These are phyloP conservation scores for Stropharia rugosoannulata DNA, from an alignment of 768 basidiomycete species.

Conservation along the genomic window DNA sequence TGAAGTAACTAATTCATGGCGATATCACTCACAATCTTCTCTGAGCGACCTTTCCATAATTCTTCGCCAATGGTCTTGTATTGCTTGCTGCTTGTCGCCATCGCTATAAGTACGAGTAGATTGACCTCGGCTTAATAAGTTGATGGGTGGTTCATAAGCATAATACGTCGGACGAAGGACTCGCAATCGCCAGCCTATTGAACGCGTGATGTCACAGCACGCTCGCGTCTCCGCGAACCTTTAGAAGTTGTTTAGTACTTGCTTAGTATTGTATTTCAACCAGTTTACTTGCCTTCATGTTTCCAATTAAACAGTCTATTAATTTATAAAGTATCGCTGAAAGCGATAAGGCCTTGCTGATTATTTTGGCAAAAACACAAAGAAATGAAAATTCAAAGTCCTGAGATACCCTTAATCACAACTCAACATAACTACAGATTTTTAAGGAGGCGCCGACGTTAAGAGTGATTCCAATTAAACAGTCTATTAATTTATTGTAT, in stretches of 20 bases:
- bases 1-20: neutral
- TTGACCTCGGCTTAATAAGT: constrained; percentile 5
- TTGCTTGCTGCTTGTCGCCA: constrained; percentile 79
- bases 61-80: constrained; percentile 92
- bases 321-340: too few relatives aligned
- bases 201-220: constrained; percentile 28
- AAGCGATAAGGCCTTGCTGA: too few relatives aligned
- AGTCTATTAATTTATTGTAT: neutral
- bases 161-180: neutral
- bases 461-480: too few relatives aligned
- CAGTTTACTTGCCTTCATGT: neutral
- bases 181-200: too few relatives aligned
- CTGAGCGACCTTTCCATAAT: constrained; percentile 90
- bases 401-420: too few relatives aligned
- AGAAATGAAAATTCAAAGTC: too few relatives aligned
- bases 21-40: constrained; percentile 79
- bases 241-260: too few relatives aligned
- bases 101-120: constrained; percentile 22
- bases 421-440: too few relatives aligned
- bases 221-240: neutral
- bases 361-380: too few relatives aligned
- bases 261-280: neutral
- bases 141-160: too few relatives aligned
- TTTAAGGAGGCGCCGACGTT: too few relatives aligned
- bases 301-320: neutral